A percentile compares a stretch with the other conserved stretches of the same genome.
Evolutionary conservation across 1,139 yeast genomes (phyloP).

Genomic region (Zhuliangozyma parablackwelliae): DNA sequence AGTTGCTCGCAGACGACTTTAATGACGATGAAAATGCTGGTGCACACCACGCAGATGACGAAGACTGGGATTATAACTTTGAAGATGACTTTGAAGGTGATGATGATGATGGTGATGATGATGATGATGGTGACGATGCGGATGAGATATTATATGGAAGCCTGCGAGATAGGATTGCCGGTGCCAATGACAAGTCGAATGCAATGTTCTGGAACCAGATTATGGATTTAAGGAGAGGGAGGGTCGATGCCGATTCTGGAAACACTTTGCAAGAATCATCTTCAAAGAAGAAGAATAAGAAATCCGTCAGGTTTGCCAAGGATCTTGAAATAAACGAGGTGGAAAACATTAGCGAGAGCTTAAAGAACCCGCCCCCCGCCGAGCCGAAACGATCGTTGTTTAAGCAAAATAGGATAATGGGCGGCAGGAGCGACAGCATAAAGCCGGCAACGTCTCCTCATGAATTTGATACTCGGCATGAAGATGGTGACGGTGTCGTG

Average conservation of each 20-base stretch:
- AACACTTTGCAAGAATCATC: background rate
- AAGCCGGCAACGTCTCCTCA: background rate
- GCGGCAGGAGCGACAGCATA: background rate
- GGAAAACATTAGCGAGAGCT: constrained; percentile 50
- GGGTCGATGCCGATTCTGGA: constrained; percentile 1
- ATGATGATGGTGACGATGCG: constrained; percentile 20
- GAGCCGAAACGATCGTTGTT: constrained; percentile 11
- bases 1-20: constrained; percentile 50
- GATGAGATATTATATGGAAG: constrained; percentile 13
- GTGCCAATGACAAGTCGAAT: constrained; percentile 6
- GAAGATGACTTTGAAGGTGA: constrained; percentile 31
- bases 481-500: constrained; percentile 1
- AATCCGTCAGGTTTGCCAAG: constrained; percentile 51
- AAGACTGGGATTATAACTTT: constrained; percentile 33
- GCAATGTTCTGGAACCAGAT: constrained; percentile 29
- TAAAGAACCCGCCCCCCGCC: constrained; percentile 21
- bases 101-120: constrained; percentile 29
- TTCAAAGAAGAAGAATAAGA: constrained; percentile 12
- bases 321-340: constrained; percentile 54
- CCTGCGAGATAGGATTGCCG: constrained; percentile 5
- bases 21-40: constrained; percentile 30
- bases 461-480: background rate
- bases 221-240: constrained; percentile 16
- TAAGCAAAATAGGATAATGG: constrained; percentile 9
- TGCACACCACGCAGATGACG: constrained; percentile 30